phyloP scores from a whole-genome alignment of 2,329 filamentous ascomycete genomes.

The Penicillium palitans region DNA sequence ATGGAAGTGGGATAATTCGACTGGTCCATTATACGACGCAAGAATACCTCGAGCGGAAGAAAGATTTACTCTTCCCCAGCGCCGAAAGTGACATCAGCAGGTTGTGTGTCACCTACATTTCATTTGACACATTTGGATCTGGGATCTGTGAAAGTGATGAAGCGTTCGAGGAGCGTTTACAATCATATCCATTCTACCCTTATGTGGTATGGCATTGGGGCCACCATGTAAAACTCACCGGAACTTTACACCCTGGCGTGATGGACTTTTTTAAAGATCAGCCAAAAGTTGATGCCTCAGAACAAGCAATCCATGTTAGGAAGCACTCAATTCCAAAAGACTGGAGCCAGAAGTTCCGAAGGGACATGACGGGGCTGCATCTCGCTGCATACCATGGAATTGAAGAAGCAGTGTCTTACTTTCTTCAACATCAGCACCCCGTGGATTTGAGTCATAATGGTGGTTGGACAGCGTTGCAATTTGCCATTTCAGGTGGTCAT shows the following conservation, averaged over 20 bases:
- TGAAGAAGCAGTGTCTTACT: neutral
- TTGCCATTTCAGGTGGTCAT: neutral
- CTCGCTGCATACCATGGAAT: neutral
- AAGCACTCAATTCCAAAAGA: too few relatives aligned
- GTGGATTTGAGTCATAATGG: neutral
- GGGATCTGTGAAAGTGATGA: neutral
- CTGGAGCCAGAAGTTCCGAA: slow-evolving; percentile 3
- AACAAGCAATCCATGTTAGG: neutral
- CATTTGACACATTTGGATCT: neutral
- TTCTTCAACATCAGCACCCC: neutral
- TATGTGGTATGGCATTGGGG: neutral
- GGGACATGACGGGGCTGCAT: too few relatives aligned
- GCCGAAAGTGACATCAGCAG: neutral
- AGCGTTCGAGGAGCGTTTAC: neutral
- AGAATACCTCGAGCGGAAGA: slow-evolving; percentile 32
- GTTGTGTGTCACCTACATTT: neutral
- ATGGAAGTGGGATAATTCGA: slow-evolving; percentile 30
- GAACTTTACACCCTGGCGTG: neutral
- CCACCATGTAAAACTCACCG: neutral
- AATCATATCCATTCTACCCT: neutral
- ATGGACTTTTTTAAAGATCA: neutral
- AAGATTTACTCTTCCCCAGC: slow-evolving; percentile 8
- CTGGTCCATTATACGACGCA: slow-evolving; percentile 38
- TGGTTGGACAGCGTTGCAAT: neutral
- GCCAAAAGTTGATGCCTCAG: neutral